Base-by-base conservation (phyloP, 495 filamentous ascomycete genomes). In the Lasiosphaeria hispida region DNA sequence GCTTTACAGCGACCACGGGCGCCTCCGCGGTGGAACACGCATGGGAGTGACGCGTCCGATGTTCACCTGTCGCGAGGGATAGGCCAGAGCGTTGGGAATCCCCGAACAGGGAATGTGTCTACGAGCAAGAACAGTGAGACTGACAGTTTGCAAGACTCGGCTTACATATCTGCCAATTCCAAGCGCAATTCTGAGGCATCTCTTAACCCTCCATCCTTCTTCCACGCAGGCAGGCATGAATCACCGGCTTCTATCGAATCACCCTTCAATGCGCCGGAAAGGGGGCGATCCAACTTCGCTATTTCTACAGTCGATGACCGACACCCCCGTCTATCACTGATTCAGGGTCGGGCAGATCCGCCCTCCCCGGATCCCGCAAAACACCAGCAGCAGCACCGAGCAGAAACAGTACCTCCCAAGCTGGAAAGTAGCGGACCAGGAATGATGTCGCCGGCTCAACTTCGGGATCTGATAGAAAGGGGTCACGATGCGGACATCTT, bases 381-480 rank as follows among this genome's bases (percentile, higher is more conserved):
- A n/a, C 7, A n/a, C 42, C 34, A 44, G 10, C 35, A 57, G 30
- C 38, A 51, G 7, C 35, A 47, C 10, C 57, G 86, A 47, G 78
- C 86, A 10, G 83, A 84, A 59, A 89, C 85, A 13, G 59, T 85
- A 17, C 83, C 85, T 10, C 63, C 72, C 9, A 69, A 72, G 30
- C 57, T 80, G 10, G 80, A 81, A 39, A 63, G 59, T 11, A 73
- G 74, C 36, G 73, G 69, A 7, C 80, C 82, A 0, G 60, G 63
- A 17, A 74, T 92, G 76, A 81, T 96, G 34, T 77, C 84, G 0
- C 75, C 84, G 10, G 77, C 83, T 15, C 78, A 87, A 30, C 78
- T 93, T 10, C 82, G 83, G 48, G 83, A 86, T 37, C 69, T 96
- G 17, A 67, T 97, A n/a, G 72, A 83, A 49, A 73, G 75, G 10